A percentile compares a stretch with the other conserved stretches of the same genome.
Conservation (phyloP, 2,329 filamentous ascomycete genomes). For the Coleophoma eucalyptorum region DNA sequence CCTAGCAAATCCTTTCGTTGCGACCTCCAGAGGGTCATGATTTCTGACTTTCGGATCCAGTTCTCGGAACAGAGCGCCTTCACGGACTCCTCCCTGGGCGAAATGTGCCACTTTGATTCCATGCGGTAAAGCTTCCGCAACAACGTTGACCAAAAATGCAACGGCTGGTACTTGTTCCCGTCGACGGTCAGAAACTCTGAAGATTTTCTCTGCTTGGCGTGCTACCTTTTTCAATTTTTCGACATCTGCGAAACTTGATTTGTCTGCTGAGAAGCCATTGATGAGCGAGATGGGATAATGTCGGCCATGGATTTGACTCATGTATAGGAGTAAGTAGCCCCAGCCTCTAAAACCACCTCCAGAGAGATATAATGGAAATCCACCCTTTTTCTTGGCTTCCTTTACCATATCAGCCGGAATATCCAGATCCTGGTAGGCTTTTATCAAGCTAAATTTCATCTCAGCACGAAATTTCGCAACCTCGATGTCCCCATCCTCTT, state of each 20-base stretch:
- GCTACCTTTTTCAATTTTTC: slow-evolving; percentile 28
- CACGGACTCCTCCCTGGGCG: slow-evolving; percentile 67
- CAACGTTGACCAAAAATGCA: slow-evolving; percentile 60
- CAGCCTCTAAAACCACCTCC: slow-evolving; percentile 70
- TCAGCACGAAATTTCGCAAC: slow-evolving; percentile 42
- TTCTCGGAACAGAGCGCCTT: slow-evolving; percentile 58
- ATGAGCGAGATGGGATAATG: slow-evolving; percentile 71
- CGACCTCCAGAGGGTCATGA: slow-evolving; percentile 55
- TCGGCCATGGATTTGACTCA: slow-evolving; percentile 52
- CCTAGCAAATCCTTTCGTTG: slow-evolving; percentile 49
- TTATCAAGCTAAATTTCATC: slow-evolving; percentile 47
- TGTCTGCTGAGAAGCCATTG: slow-evolving; percentile 49
- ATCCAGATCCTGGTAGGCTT: slow-evolving; percentile 47
- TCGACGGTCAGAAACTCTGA: slow-evolving; percentile 62
- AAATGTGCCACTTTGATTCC: slow-evolving; percentile 60
- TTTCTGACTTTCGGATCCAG: slow-evolving; percentile 42
- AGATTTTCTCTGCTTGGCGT: slow-evolving; percentile 35
- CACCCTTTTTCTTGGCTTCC: slow-evolving; percentile 37
- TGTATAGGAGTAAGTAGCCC: slow-evolving; percentile 59
- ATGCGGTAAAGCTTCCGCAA: slow-evolving; percentile 54
- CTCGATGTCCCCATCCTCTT: slow-evolving; percentile 36
- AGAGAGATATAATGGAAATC: slow-evolving; percentile 61
- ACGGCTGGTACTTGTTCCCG: slow-evolving; percentile 66
- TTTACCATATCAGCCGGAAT: slow-evolving; percentile 48
- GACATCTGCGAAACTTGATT: slow-evolving; percentile 15